A percentile compares a stretch with the other conserved stretches of the same genome.
Evolutionary conservation across 2,329 filamentous ascomycete species (phyloP).

Genomic region (Aspergillus persii): DNA sequence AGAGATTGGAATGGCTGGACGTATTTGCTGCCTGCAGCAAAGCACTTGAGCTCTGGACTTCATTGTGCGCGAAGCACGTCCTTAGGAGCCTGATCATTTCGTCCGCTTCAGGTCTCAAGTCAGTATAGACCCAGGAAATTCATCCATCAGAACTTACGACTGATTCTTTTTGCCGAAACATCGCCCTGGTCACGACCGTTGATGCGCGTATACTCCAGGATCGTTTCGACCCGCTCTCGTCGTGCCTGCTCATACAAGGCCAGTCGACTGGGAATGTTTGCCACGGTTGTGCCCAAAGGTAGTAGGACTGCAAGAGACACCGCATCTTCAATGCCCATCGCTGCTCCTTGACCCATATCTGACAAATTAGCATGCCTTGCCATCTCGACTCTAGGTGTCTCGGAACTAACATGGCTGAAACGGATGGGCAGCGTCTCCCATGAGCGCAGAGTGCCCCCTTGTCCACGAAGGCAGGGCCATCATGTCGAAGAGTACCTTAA

Average conservation of each 20-base stretch:
- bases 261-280: constrained; percentile 17
- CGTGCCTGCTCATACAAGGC: constrained; percentile 20
- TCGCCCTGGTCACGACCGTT: constrained; percentile 25
- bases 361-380: neutral
- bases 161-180: constrained; percentile 9
- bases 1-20: neutral
- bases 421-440: constrained; percentile 67
- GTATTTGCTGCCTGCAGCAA: neutral
- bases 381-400: too few relatives aligned
- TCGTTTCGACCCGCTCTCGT: constrained; percentile 20
- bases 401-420: constrained; percentile 52
- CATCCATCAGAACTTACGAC: constrained; percentile 8
- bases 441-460: constrained; percentile 51
- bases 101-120: neutral
- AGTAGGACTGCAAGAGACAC: constrained; percentile 28
- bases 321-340: constrained; percentile 35
- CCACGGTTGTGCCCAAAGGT: constrained; percentile 13
- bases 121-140: neutral
- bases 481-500: constrained; percentile 62
- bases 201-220: constrained; percentile 21
- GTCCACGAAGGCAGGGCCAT: constrained; percentile 55
- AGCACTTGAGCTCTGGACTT: neutral
- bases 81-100: neutral
- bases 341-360: constrained; percentile 32
- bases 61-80: neutral